Evolutionary conservation across 768 basidiomycete genomes (phyloP), one percentile per base, ranked within the genome.

Genomic region (Mycena kentingensis): DNA sequence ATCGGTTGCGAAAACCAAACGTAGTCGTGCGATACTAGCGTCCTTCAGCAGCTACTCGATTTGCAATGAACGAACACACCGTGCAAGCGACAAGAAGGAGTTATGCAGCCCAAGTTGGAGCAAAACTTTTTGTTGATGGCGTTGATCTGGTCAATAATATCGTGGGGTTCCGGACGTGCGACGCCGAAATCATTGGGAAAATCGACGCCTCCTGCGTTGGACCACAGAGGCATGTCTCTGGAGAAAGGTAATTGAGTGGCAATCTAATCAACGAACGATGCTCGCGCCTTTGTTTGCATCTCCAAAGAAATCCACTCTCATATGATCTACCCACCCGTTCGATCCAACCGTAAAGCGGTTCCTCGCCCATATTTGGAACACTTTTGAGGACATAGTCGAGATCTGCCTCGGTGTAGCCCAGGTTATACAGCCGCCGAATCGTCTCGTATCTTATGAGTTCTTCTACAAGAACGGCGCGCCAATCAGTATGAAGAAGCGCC

Each of bases 21-120:
- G n/a, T n/a, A 46, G 22, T 16, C 6, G 3, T 28, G n/a, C 32
- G 36, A 8, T 5, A 11, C 15, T 34, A 46, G 11, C 45, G 21
- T 4, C 1, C 12, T 32, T 5, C 5, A 25, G 47, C 22, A 37
- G 42, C 3, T 3, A 12, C 10, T 49, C 43, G 5, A 19, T 18
- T 18, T 13, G 4, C 3, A 11, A 11, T 12, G 26, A 26, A 11
- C 10, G 3, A 7, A 49, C 52, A 15, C 24, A 51, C 57, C 22
- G 34, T 54, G 53, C 10, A 54, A 21, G 28, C 34, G 31, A 27
- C 53, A 54, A 19, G 22, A 42, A 25, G 43, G n/a, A 4, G 5
- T 29, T 18, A 54, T 18, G 19, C 53, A 54, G 41, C 49, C 49
- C 11, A 49, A n/a, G 18, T 54, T 49, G 2, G 53, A 31, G 25